These are phyloP conservation scores for Quercus variabilis DNA, from an alignment of 306 rosid genomes.

Conservation along the genomic window DNA sequence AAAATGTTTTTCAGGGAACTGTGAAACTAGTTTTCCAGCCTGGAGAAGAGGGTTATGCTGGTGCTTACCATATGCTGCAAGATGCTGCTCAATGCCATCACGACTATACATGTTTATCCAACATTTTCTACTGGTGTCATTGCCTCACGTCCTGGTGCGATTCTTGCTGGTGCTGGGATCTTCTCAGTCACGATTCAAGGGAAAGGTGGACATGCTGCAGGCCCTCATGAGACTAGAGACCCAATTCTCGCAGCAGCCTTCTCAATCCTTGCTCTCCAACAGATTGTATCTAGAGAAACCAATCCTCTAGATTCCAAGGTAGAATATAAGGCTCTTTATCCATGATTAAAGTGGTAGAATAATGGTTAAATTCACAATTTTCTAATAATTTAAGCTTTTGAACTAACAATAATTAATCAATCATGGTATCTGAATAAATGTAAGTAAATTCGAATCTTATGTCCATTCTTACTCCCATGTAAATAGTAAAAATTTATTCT, in stretches of 20 bases:
- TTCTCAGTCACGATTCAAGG: slow-evolving; percentile 33
- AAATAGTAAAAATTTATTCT: too few species aligned
- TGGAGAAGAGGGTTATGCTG: slow-evolving; percentile 38
- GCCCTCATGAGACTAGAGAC: slow-evolving; percentile 35
- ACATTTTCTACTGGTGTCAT: slow-evolving; percentile 30
- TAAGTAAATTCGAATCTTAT: too few species aligned
- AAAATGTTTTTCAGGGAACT: slow-evolving; percentile 27
- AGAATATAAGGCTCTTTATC: not conserved
- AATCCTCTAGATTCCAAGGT: slow-evolving; percentile 42
- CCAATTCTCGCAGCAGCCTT: slow-evolving; percentile 40
- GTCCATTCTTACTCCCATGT: too few species aligned
- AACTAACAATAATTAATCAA: too few species aligned
- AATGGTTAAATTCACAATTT: not conserved
- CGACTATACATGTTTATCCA: slow-evolving; percentile 33
- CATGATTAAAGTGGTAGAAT: not conserved
- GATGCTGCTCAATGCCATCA: slow-evolving; percentile 31
- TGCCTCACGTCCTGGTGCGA: slow-evolving; percentile 39
- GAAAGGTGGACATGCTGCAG: slow-evolving; percentile 43
- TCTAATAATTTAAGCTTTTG: too few species aligned
- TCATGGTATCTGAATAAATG: too few species aligned
- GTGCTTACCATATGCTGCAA: slow-evolving; percentile 39
- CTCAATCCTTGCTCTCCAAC: slow-evolving; percentile 37
- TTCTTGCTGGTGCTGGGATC: slow-evolving; percentile 35
- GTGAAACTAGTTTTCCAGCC: slow-evolving; percentile 48
- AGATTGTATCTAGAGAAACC: slow-evolving; percentile 39